phyloP scores from a whole-genome alignment of 306 rosid genomes.

The Erythrophleum fordii region DNA sequence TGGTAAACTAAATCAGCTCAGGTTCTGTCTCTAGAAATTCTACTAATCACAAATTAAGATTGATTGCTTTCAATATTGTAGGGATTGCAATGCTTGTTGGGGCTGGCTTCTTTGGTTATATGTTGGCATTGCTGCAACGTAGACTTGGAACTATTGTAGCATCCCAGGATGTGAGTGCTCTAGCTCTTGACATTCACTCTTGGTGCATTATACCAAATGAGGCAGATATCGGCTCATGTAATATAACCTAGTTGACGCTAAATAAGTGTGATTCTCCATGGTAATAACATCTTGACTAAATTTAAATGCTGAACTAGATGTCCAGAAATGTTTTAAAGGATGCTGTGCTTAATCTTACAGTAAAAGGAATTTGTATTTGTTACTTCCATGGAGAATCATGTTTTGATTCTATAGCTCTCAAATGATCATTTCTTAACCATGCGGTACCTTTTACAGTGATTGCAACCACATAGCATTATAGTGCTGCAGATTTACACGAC shows the following conservation, averaged over 20 bases:
- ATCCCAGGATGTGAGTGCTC: slow-evolving; percentile 67
- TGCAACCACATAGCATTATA: slow-evolving; percentile 3
- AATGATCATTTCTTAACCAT: background rate
- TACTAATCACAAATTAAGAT: slow-evolving; percentile 25
- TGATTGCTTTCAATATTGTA: slow-evolving; percentile 43
- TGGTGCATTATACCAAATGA: slow-evolving; percentile 13
- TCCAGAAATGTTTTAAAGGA: slow-evolving; percentile 11
- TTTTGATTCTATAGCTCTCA: slow-evolving; percentile 9
- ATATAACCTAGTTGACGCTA: slow-evolving; percentile 12
- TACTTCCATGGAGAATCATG: background rate
- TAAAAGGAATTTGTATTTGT: slow-evolving; percentile 13
- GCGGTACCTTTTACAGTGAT: background rate
- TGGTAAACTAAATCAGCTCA: slow-evolving; percentile 54
- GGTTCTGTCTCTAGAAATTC: slow-evolving; percentile 14
- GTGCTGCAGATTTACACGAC: background rate
- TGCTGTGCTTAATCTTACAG: background rate
- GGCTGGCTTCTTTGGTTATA: slow-evolving; percentile 93
- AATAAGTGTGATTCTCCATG: slow-evolving; percentile 15
- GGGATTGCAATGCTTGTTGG: slow-evolving; percentile 81
- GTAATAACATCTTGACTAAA: background rate
- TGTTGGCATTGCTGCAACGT: slow-evolving; percentile 85
- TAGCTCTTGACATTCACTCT: slow-evolving; percentile 30
- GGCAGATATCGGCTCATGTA: background rate
- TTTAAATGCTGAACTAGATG: slow-evolving; percentile 5
- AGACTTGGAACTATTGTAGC: slow-evolving; percentile 72